Evolutionary conservation across 1,284 basidiomycete genomes (phyloP).

Genomic region (Ganoderma meredithae): DNA sequence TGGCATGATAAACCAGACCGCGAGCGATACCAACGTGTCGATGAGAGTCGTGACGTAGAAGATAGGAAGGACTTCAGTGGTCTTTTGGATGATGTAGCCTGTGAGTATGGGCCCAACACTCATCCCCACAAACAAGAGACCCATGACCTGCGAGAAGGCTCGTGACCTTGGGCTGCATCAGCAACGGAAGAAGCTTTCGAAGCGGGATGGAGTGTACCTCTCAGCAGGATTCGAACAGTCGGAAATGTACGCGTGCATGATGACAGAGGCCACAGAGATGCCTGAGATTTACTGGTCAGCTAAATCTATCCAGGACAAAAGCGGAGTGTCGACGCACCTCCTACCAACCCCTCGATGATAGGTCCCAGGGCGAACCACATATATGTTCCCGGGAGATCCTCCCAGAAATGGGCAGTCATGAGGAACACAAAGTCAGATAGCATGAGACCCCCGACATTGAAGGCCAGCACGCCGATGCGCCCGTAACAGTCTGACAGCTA

Average conservation of each 20-base stretch:
- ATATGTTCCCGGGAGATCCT: conserved; percentile 76
- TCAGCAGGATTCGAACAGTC: conserved; percentile 59
- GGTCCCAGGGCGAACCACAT: conserved; percentile 80
- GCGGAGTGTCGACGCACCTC: conserved; percentile 56
- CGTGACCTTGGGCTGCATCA: conserved; percentile 48
- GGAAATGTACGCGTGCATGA: conserved; percentile 64
- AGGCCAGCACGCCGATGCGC: conserved; percentile 67
- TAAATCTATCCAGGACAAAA: not conserved
- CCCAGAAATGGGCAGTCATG: conserved; percentile 63
- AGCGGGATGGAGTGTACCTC: conserved; percentile 43
- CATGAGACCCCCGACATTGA: conserved; percentile 69
- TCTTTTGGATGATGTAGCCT: conserved; percentile 62
- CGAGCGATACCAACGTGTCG: conserved; percentile 55
- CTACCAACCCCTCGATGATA: conserved; percentile 75
- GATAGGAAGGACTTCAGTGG: conserved; percentile 64
- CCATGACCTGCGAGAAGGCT: conserved; percentile 64
- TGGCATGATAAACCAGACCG: conserved; percentile 68
- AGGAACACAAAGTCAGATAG: conserved; percentile 72
- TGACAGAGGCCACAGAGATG: conserved; percentile 53
- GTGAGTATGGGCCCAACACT: conserved; percentile 77
- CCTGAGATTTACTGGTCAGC: conserved; percentile 44
- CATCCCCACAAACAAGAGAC: conserved; percentile 69
- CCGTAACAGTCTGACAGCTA: conserved; percentile 82
- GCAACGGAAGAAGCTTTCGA: not conserved
- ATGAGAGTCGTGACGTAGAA: conserved; percentile 67